Base-by-base conservation (phyloP, 2,329 filamentous ascomycete genomes). In the Fonsecaea pugnacius region DNA sequence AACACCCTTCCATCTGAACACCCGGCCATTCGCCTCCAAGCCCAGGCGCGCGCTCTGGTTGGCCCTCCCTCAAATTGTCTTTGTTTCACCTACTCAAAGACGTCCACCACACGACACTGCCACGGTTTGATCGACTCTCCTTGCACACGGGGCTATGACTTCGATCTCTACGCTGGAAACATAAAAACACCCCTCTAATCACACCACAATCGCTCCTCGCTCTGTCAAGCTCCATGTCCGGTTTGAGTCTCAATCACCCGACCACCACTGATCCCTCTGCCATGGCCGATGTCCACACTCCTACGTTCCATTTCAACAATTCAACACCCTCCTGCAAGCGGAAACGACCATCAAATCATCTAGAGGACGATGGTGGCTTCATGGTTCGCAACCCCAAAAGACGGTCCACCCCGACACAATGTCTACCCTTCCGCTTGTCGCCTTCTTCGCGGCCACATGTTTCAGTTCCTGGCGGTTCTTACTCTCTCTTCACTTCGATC, bases 61-160 rank as follows among this genome's bases (percentile, higher is more conserved):
- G 66, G 66, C 56, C 62, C 64, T 58, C 32, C 24, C 33, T 43
- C 61, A 68, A 52, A 68, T 68, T 68, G 62, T 64, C 46, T 36
- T 53, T 66, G 66, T 68, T 68, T 68, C 66, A 68, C 58, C 66
- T 61, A 50, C 59, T 53, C 30, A 58, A 59, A 58, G 52, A 59
- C 36, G 58, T 63, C 58, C 52, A 66, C 56, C 43, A 46, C 64
- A 58, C 66, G 66, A 68, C 66, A 68, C 64, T 66, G 62, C 58
- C 66, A 68, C 64, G 36, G 66, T 68, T 68, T 68, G 66, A 68
- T 68, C 66, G 58, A 43, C 63, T 64, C 64, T 59, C 66, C 59
- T 66, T 63, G 40, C n/a, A 21, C 56, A 38, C 58, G 58, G 58
- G 62, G 58, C 58, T 32, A 48, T 64, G 62, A 62, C 61, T 57